Evolutionary conservation across 2,329 filamentous ascomycete genomes (phyloP), one percentile per base, ranked within the genome.

Genomic region (Phaeosphaeria sp.): DNA sequence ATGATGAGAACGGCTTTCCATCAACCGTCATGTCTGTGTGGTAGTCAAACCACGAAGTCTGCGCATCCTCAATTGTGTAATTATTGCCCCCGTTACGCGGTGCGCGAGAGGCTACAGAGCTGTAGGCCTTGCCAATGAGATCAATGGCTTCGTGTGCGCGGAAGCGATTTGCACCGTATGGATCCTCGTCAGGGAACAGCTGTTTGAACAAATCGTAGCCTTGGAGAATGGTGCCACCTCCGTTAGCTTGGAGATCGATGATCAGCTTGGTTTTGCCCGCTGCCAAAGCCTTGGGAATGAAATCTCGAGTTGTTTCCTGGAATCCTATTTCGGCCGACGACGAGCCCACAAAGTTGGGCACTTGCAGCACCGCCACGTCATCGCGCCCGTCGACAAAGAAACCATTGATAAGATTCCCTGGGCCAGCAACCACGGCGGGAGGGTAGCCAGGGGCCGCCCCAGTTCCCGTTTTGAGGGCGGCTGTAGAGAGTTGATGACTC

Each of bases 201-300:
- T 83, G 78, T 52, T 84, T 83, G 77, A 89, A 88, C 56, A 89
- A 78, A 65, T 88, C 86, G 55, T 86, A 87, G 10, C 84, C 87
- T 43, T 84, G 82, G 15, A 87, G 71, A 50, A 89, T 83, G 21
- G 80, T 82, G 46, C 87, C 87, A 46, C 87, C 87, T 13, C 82
- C 83, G 66, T 89, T 89, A 57, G 80, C 81, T 17, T 82, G 82
- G 1, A 89, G 72, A 64, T 89, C 86, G 42, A 89, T 79, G 22
- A 89, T 83, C 3, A 89, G 79, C 68, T 85, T 86, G 11, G 80
- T 86, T 74, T 87, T 88, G 58, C 82, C 83, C 0, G 79, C 81
- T 2, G 77, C 77, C 21, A 79, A 72, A 21, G 80, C 79, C 44
- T 75, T 74, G 6, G 78, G 64, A 21, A 83, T 70, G 55, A 82